A percentile compares a stretch with the other conserved stretches of the same genome.
These are phyloP conservation scores for Leishmania martiniquensis DNA, from an alignment of 208 protist genomes.

Conservation along the genomic window DNA sequence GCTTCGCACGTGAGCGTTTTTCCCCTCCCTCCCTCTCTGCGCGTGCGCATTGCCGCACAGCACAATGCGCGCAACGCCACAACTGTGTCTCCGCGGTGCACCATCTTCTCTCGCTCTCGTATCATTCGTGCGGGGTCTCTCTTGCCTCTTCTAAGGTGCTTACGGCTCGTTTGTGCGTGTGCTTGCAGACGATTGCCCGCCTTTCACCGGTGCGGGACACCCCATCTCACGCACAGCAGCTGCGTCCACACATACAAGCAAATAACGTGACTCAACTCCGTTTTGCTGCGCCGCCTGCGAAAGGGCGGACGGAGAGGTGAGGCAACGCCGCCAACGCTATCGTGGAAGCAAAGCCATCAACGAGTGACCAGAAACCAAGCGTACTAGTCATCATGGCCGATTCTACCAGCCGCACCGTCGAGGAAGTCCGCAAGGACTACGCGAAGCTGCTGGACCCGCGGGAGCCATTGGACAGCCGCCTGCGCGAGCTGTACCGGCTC, in stretches of 20 bases:
- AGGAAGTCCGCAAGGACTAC: conserved; percentile 62
- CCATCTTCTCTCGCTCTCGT: neutral
- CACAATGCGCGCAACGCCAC: neutral
- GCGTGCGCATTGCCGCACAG: neutral
- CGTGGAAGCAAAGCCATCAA: neutral
- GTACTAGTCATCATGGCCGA: conserved; percentile 15
- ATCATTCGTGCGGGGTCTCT: neutral
- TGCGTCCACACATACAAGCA: neutral
- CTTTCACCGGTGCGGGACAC: neutral
- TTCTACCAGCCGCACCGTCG: conserved; percentile 29
- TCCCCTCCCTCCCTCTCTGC: neutral
- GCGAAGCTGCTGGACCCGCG: conserved; percentile 70
- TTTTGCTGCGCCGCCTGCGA: neutral
- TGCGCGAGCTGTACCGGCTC: conserved; percentile 88
- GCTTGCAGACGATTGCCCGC: neutral
- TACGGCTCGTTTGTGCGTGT: no score
- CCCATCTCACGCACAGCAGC: neutral
- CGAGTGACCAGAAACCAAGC: neutral
- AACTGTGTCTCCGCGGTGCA: neutral
- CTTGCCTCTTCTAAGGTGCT: conserved; percentile 8
- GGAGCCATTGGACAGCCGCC: conserved; percentile 81
- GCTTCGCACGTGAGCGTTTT: neutral
- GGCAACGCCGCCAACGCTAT: neutral
- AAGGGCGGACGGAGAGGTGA: neutral
- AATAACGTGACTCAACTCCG: neutral